These are phyloP conservation scores for Vigna unguiculata DNA, from an alignment of 306 rosid species.

Conservation along the genomic window DNA sequence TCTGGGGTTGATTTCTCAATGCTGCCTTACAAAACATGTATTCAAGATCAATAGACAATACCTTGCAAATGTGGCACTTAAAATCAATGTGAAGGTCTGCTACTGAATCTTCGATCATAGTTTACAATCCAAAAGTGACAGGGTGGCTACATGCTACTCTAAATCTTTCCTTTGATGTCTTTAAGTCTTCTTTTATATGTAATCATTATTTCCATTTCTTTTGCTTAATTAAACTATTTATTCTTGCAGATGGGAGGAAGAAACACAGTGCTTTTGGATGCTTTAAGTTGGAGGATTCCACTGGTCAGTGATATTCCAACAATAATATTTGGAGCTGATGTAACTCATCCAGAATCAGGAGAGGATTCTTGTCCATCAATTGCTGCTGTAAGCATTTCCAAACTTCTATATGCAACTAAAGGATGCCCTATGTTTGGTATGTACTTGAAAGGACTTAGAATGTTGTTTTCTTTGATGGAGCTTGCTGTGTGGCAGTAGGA, in stretches of 20 bases:
- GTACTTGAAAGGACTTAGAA: no score
- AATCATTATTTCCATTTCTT: background rate
- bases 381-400: slow-evolving; percentile 64
- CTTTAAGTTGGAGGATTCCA: slow-evolving; percentile 68
- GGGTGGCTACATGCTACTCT: slow-evolving; percentile 21
- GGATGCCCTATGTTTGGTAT: slow-evolving; percentile 4
- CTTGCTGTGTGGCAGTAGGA: no score
- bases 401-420: background rate
- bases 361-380: slow-evolving; percentile 79
- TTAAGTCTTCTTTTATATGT: background rate
- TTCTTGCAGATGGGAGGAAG: slow-evolving; percentile 67
- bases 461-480: no score
- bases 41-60: slow-evolving; percentile 66
- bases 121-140: slow-evolving; percentile 17
- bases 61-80: slow-evolving; percentile 67
- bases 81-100: slow-evolving; percentile 69
- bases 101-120: background rate
- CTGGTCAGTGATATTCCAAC: slow-evolving; percentile 80
- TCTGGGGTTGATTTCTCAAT: slow-evolving; percentile 74
- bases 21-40: slow-evolving; percentile 77
- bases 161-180: background rate
- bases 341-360: slow-evolving; percentile 75
- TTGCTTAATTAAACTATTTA: background rate
- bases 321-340: slow-evolving; percentile 59
- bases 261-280: slow-evolving; percentile 75